Percentiles rank a stretch among this genome's conserved stretches.
Evolutionary conservation across 176 grass and related monocot species (phyloP).

Genomic region (sorghum (Sorghum bicolor)): Sorghum_bicolor_NCBIv3 NC_012875.2:59176501-59177000

Average conservation of each 20-base stretch:
- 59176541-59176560: not conserved
- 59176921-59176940: not conserved
- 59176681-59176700: not conserved
- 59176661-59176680: not conserved
- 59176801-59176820: not conserved
- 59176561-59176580: not conserved
- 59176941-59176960: not conserved
- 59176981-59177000: no score
- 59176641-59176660: not conserved
- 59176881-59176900: not conserved
- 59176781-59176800: no score
- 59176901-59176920: not conserved
- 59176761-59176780: no score
- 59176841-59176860: not conserved
- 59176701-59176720: not conserved
- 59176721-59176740: no score
- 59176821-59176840: not conserved
- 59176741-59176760: no score
- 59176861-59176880: not conserved
- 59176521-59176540: not conserved
- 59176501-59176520: not conserved
- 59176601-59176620: not conserved
- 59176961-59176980: not conserved
- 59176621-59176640: not conserved
- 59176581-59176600: not conserved